phyloP scores from a whole-genome alignment of 306 rosid species.

The Gleditsia sinensis region DNA sequence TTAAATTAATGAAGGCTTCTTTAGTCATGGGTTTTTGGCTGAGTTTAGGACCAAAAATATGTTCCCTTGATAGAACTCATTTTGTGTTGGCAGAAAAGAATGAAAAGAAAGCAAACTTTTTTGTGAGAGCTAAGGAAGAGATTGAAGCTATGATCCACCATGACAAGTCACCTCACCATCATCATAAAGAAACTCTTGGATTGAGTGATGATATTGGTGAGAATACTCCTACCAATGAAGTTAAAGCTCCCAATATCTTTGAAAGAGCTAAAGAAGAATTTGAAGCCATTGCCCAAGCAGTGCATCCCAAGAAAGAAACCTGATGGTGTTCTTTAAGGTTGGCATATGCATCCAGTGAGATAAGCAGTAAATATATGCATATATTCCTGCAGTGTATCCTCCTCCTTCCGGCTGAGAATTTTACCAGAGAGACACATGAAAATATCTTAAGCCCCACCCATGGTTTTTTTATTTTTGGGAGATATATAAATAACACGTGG shows the following conservation, averaged over 20 bases:
- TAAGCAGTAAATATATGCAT: slow-evolving; percentile 9
- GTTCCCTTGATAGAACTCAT: neutral
- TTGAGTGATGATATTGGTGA: slow-evolving; percentile 59
- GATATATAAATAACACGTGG: neutral
- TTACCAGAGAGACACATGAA: neutral
- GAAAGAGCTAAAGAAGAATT: slow-evolving; percentile 81
- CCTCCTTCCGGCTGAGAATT: neutral
- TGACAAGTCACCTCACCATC: slow-evolving; percentile 52
- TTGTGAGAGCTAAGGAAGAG: slow-evolving; percentile 55
- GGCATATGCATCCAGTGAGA: slow-evolving; percentile 24
- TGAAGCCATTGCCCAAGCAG: slow-evolving; percentile 61
- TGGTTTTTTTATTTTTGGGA: neutral
- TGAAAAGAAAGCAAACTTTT: slow-evolving; percentile 34
- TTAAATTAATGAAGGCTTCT: slow-evolving; percentile 15
- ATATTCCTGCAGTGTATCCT: neutral
- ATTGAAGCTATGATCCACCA: slow-evolving; percentile 52
- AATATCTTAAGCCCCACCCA: neutral
- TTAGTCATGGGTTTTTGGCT: slow-evolving; percentile 2
- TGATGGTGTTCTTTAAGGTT: slow-evolving; percentile 26
- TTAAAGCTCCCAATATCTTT: slow-evolving; percentile 63
- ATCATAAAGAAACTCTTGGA: slow-evolving; percentile 70
- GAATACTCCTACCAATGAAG: slow-evolving; percentile 52
- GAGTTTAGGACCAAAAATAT: neutral
- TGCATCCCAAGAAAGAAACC: slow-evolving; percentile 56
- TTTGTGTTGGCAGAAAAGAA: slow-evolving; percentile 49